phyloP scores from a whole-genome alignment of 169 alveolate species.

The Plasmodium vivax region DNA sequence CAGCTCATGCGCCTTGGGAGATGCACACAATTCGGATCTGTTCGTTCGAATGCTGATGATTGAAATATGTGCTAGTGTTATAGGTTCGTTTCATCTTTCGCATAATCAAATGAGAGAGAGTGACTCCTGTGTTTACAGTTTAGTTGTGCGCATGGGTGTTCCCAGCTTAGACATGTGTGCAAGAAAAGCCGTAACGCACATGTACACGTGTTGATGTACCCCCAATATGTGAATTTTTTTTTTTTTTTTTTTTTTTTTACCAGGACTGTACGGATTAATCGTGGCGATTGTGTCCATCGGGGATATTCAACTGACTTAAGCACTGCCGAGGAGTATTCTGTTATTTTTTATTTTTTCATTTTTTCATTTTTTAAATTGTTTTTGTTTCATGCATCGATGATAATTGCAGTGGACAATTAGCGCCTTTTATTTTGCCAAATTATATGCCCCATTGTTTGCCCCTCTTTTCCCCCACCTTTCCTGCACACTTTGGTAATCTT shows the following conservation, averaged over 20 bases:
- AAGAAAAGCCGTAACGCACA: background rate
- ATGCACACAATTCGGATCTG: slow-evolving; percentile 99
- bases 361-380: slow-evolving; percentile 36
- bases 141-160: background rate
- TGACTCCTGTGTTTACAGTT: background rate
- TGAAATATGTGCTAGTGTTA: slow-evolving; percentile 99
- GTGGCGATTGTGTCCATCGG: slow-evolving; percentile 73
- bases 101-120: background rate
- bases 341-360: background rate
- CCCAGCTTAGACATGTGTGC: background rate
- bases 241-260: slow-evolving; percentile 9
- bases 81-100: slow-evolving; percentile 86
- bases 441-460: background rate
- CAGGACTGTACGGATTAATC: slow-evolving; percentile 71
- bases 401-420: background rate
- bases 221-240: background rate
- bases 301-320: slow-evolving; percentile 50
- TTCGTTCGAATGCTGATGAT: slow-evolving; percentile 98
- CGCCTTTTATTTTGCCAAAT: background rate
- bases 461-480: background rate
- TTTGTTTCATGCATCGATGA: slow-evolving; percentile 34
- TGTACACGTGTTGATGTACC: background rate
- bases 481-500: background rate
- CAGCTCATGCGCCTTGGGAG: slow-evolving; percentile 99
- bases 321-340: background rate